Conservation (phyloP, 495 filamentous ascomycete species). For the Barbatosphaeria neglecta region DNA sequence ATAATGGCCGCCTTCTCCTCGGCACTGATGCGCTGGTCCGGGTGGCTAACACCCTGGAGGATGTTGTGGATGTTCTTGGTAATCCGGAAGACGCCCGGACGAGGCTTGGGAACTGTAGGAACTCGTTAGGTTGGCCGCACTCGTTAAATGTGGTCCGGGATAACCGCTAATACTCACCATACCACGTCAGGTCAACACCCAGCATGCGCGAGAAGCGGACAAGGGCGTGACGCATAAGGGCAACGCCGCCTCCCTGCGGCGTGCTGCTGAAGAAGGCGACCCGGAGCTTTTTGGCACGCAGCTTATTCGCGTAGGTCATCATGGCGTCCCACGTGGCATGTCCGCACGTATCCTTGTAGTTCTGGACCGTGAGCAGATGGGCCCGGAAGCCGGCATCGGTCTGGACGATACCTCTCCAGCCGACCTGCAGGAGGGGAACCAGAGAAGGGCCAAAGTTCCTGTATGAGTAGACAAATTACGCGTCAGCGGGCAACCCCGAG, state of each 20-base stretch:
- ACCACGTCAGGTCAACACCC: slow-evolving; percentile 68
- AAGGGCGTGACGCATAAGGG: slow-evolving; percentile 78
- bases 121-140: slow-evolving; percentile 31
- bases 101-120: slow-evolving; percentile 63
- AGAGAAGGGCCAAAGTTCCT: slow-evolving; percentile 70
- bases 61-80: slow-evolving; percentile 93
- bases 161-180: slow-evolving; percentile 42
- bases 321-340: slow-evolving; percentile 56
- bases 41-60: slow-evolving; percentile 66
- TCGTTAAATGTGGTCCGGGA: no score
- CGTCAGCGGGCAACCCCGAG: no score
- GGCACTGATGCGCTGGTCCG: slow-evolving; percentile 46
- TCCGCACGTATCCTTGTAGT: slow-evolving; percentile 53
- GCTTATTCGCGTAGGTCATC: slow-evolving; percentile 51
- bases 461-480: not conserved
- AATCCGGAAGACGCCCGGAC: slow-evolving; percentile 72
- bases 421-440: slow-evolving; percentile 62
- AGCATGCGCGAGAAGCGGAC: slow-evolving; percentile 58
- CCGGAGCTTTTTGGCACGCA: slow-evolving; percentile 56
- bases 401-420: slow-evolving; percentile 61
- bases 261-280: slow-evolving; percentile 82
- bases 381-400: slow-evolving; percentile 57
- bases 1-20: slow-evolving; percentile 49
- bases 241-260: slow-evolving; percentile 79
- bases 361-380: slow-evolving; percentile 45